Conservation (phyloP, 805 yeast species). For the Kazachstania taianensis region DNA sequence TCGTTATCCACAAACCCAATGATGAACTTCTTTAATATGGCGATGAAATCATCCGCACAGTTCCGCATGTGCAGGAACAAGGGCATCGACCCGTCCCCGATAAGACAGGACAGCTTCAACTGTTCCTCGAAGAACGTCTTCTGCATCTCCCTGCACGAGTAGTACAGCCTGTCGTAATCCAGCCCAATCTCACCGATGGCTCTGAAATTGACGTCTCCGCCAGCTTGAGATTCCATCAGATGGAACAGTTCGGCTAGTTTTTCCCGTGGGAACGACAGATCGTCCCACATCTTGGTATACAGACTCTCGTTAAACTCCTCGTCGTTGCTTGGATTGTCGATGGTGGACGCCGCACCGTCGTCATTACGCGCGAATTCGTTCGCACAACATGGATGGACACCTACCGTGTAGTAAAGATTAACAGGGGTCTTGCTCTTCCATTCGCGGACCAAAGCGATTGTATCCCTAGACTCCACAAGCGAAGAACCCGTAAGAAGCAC, state of each 20-base stretch:
- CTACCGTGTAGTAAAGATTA: conserved; percentile 58
- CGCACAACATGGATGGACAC: conserved; percentile 93
- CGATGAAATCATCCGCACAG: conserved; percentile 70
- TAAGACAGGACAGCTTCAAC: conserved; percentile 41
- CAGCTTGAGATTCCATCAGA: conserved; percentile 40
- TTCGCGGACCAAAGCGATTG: conserved; percentile 43
- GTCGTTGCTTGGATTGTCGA: conserved; percentile 22
- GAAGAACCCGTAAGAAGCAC: conserved; percentile 81
- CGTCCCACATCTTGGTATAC: conserved; percentile 4
- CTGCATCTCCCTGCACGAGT: conserved; percentile 62
- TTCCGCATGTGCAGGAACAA: conserved; percentile 84
- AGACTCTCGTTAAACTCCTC: conserved; percentile 11
- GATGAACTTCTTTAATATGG: conserved; percentile 53
- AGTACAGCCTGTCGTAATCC: conserved; percentile 84
- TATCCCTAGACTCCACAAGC: conserved; percentile 52
- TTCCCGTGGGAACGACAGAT: conserved; percentile 6
- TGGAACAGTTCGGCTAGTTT: conserved; percentile 34
- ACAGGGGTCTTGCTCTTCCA: conserved; percentile 19
- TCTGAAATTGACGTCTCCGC: conserved; percentile 43
- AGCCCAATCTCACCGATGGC: conserved; percentile 95
- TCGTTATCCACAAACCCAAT: conserved; percentile 29
- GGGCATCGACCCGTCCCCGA: conserved; percentile 50
- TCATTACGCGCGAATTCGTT: conserved; percentile 33
- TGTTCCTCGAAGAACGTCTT: conserved; percentile 58
- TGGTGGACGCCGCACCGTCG: conserved; percentile 20